Percentiles rank a stretch among this genome's conserved stretches.
Evolutionary conservation across 179 eudicot species (phyloP).

Genomic region (Vitellaria paradoxa): DNA sequence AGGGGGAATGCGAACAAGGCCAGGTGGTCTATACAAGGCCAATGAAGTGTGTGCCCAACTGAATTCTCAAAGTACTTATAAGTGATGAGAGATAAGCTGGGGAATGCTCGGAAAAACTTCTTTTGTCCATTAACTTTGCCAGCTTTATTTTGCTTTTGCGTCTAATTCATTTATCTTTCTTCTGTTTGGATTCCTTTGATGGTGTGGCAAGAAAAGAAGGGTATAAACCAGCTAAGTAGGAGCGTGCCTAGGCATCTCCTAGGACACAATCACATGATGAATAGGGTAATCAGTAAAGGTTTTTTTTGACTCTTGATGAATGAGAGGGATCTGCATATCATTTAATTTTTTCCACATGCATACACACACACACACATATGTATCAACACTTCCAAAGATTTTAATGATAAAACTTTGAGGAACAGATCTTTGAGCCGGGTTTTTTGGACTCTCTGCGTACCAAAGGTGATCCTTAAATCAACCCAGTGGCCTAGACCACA

Average conservation of each 20-base stretch:
- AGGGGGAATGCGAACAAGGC: neutral
- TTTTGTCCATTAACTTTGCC: conserved; percentile 23
- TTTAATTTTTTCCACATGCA: too few species aligned
- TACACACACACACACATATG: neutral
- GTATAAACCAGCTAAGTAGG: conserved; percentile 32
- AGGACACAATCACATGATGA: neutral
- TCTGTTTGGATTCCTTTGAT: conserved; percentile 13
- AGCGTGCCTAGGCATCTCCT: conserved; percentile 15
- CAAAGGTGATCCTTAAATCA: too few species aligned
- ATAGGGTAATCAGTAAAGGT: neutral
- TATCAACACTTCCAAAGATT: too few species aligned
- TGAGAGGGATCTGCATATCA: too few species aligned
- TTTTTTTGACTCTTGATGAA: neutral
- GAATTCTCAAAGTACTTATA: neutral
- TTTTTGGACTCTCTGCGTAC: too few species aligned
- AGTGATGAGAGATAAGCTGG: neutral
- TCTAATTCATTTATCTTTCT: neutral
- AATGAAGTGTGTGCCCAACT: conserved; percentile 2
- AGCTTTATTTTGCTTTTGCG: conserved; percentile 19
- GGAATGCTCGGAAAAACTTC: conserved; percentile 20
- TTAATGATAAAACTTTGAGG: too few species aligned
- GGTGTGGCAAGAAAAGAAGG: conserved; percentile 29
- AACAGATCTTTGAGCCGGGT: too few species aligned
- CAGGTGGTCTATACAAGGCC: neutral
- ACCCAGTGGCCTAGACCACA: too few species aligned